Percentiles rank a stretch among this genome's conserved stretches.
Evolutionary conservation across 495 filamentous ascomycete genomes (phyloP).

Genomic region (Pyrenula aspistea): DNA sequence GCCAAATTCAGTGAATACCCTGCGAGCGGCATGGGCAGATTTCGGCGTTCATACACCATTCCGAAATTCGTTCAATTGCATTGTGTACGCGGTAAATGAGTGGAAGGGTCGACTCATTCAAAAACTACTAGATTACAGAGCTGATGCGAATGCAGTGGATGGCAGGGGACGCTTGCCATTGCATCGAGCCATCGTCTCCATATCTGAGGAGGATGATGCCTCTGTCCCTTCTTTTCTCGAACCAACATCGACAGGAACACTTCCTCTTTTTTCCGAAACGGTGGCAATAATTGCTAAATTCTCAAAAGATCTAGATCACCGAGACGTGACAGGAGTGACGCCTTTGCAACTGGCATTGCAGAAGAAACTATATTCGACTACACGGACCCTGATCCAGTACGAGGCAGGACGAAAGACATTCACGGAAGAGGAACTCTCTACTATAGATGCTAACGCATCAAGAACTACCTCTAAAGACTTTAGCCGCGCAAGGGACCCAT

Average conservation of each 20-base stretch:
- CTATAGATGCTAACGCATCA: not conserved
- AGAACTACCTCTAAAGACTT: not conserved
- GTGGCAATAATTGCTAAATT: not conserved
- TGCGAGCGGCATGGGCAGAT: not conserved
- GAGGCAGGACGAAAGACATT: not conserved
- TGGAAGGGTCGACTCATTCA: not conserved
- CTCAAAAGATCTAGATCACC: not conserved
- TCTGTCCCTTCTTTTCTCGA: not conserved
- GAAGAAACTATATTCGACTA: not conserved
- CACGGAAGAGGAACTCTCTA: not conserved
- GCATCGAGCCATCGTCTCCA: not conserved
- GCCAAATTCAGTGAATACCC: not conserved
- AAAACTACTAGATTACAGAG: not conserved
- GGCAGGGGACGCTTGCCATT: not conserved
- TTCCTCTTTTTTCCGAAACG: not conserved
- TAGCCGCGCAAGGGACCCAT: not conserved
- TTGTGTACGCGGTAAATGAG: not conserved
- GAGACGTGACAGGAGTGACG: not conserved
- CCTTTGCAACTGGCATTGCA: not conserved
- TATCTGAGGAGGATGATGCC: not conserved
- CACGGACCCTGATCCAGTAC: not conserved
- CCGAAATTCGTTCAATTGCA: not conserved
- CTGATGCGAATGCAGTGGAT: not conserved
- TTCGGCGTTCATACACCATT: not conserved
- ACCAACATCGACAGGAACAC: not conserved